Evolutionary conservation across 371 early-diverging fungal species (phyloP), one percentile per base, ranked within the genome.

Genomic region (Saksenaea oblongispora): DNA sequence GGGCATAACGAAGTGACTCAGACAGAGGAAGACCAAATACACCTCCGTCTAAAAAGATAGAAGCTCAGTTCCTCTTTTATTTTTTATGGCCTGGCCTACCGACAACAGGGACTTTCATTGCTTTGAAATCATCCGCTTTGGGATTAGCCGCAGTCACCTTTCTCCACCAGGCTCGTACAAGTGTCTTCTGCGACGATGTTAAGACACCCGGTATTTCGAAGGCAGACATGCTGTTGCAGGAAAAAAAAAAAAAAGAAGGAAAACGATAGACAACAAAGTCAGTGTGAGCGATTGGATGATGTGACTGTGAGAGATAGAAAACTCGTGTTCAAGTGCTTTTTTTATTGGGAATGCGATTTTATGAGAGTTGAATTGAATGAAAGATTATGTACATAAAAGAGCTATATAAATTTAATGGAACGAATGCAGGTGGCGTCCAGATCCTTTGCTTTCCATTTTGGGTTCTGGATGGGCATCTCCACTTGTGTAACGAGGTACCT

Each of bases 111-210:
- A 44, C 61, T 65, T 54, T 51, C 42, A 59, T 61, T 31, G 42
- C 54, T 54, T 53, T 54, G 57, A 42, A 54, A 56, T 61, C 64
- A 27, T 64, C 55, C 13, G 67, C 55, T 59, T 59, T 68, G 47
- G 35, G 53, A 58, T 58, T 66, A 24, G 37, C 34, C 18, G 61
- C 64, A 11, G 63, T 62, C 31, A 58, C 73, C 58, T 74, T 79
- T 51, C 72, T 75, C 79, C 79, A 79, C 79, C 79, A 79, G 17
- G 79, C 68, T 36, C 69, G 64, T 34, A 73, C 35, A 24, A 71
- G 58, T 1, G 54, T 59, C 51, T 75, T 79, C 42, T 79, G 76
- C 5, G 66, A 57, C n/a, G 71, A 58, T 3, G 74, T 57, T 11
- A 76, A 39, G 9, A 62, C 37, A 62, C 63, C 66, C 27, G 67